Percentiles rank a stretch among this genome's conserved stretches.
phyloP scores from a whole-genome alignment of 148 eudicot genomes.

The Diospyros kaki region DNA sequence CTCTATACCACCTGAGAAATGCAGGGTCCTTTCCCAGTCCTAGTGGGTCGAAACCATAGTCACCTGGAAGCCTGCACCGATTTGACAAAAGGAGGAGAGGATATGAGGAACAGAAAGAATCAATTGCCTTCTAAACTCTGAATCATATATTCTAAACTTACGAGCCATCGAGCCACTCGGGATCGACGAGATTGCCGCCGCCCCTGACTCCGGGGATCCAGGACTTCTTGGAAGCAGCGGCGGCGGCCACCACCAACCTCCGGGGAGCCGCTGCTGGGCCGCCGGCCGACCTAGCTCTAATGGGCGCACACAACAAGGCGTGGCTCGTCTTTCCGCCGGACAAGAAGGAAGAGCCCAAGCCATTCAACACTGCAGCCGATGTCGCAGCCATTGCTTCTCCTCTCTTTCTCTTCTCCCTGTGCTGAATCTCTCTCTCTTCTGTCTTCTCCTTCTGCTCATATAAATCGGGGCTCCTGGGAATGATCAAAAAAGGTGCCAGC shows the following conservation, averaged over 20 bases:
- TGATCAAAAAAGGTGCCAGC: slow-evolving; percentile 40
- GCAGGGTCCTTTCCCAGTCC: slow-evolving; percentile 99
- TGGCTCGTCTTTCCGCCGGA: slow-evolving; percentile 57
- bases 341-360: slow-evolving; percentile 70
- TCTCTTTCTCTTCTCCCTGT: neutral
- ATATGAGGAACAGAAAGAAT: neutral
- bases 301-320: slow-evolving; percentile 33
- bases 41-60: slow-evolving; percentile 91
- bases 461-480: slow-evolving; percentile 12
- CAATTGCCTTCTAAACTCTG: neutral
- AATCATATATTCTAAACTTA: slow-evolving; percentile 30
- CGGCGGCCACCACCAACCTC: slow-evolving; percentile 53
- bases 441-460: neutral
- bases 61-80: slow-evolving; percentile 78
- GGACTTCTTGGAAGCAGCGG: slow-evolving; percentile 73
- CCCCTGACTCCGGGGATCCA: slow-evolving; percentile 86
- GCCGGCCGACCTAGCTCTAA: slow-evolving; percentile 21
- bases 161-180: slow-evolving; percentile 99
- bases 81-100: neutral
- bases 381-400: slow-evolving; percentile 46
- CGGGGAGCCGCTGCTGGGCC: slow-evolving; percentile 26
- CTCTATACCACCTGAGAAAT: slow-evolving; percentile 95
- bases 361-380: slow-evolving; percentile 70
- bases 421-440: slow-evolving; percentile 10
- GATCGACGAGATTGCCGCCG: slow-evolving; percentile 83